Conservation (phyloP, 2,329 filamentous ascomycete species). For the Fusarium sublunatum region DNA sequence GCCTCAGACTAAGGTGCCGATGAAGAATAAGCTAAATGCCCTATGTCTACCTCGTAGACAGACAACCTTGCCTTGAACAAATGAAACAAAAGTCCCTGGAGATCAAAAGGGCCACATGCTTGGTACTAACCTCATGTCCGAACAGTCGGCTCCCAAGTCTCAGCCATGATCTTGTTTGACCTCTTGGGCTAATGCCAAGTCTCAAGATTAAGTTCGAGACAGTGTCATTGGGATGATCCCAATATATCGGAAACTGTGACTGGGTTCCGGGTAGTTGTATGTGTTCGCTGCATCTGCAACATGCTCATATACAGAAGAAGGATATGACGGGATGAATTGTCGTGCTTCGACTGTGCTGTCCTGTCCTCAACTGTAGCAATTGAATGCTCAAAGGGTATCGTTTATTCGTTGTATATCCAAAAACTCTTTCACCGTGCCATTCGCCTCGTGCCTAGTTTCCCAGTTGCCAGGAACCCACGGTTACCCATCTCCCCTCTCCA, state of each 20-base stretch:
- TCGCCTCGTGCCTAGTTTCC: conserved; percentile 73
- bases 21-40: conserved; percentile 11
- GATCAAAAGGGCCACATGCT: conserved; percentile 3
- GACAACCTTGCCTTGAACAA: conserved; percentile 9
- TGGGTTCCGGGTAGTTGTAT: background rate
- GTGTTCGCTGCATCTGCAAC: background rate
- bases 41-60: conserved; percentile 3
- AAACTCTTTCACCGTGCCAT: conserved; percentile 45
- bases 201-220: conserved; percentile 13
- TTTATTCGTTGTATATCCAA: conserved; percentile 16
- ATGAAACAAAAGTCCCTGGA: conserved; percentile 9
- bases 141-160: conserved; percentile 7
- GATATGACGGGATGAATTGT: conserved; percentile 5
- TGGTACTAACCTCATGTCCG: conserved; percentile 8
- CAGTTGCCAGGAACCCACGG: conserved; percentile 86
- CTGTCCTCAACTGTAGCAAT: background rate
- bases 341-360: background rate
- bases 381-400: conserved; percentile 11
- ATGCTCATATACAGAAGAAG: background rate
- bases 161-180: conserved; percentile 14
- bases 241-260: background rate
- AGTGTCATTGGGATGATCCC: conserved; percentile 4
- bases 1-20: background rate
- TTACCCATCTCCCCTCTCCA: conserved; percentile 94
- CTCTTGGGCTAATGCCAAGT: conserved; percentile 1